Percentiles rank a stretch among this genome's conserved stretches.
These are phyloP conservation scores for Daldinia loculata DNA, from an alignment of 495 filamentous ascomycete genomes.

Conservation along the genomic window DNA sequence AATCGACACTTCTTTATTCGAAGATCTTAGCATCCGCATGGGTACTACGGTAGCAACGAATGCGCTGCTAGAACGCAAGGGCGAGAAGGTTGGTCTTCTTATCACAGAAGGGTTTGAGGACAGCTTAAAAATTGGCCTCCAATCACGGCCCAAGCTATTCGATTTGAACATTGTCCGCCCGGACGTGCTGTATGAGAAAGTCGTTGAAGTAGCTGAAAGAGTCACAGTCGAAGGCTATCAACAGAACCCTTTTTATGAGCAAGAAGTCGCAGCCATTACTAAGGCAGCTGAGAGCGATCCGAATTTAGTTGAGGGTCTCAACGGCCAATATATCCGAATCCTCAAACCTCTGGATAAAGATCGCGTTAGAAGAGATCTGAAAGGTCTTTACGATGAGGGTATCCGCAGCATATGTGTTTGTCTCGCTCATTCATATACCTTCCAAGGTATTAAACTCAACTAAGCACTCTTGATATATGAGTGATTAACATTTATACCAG, in stretches of 20 bases:
- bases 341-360: conserved; percentile 37
- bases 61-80: conserved; percentile 88
- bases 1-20: conserved; percentile 39
- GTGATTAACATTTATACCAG: conserved; percentile 56
- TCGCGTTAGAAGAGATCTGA: conserved; percentile 12
- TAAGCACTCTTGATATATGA: not conserved
- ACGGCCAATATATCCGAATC: conserved; percentile 12
- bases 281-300: conserved; percentile 18
- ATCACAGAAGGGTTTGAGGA: conserved; percentile 93
- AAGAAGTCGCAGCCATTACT: conserved; percentile 1
- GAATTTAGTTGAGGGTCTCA: conserved; percentile 11
- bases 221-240: conserved; percentile 50
- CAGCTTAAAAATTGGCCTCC: conserved; percentile 85
- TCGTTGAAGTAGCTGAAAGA: conserved; percentile 81
- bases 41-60: conserved; percentile 89
- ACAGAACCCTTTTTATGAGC: conserved; percentile 10
- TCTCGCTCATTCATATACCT: conserved; percentile 68
- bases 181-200: conserved; percentile 74
- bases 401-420: conserved; percentile 54
- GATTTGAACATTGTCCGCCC: conserved; percentile 78
- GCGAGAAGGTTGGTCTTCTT: conserved; percentile 84
- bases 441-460: conserved; percentile 4
- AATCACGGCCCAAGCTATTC: conserved; percentile 81
- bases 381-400: conserved; percentile 35
- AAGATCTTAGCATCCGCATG: conserved; percentile 75